phyloP scores from a whole-genome alignment of 805 yeast genomes.

The Hermanozyma aechmeae region DNA sequence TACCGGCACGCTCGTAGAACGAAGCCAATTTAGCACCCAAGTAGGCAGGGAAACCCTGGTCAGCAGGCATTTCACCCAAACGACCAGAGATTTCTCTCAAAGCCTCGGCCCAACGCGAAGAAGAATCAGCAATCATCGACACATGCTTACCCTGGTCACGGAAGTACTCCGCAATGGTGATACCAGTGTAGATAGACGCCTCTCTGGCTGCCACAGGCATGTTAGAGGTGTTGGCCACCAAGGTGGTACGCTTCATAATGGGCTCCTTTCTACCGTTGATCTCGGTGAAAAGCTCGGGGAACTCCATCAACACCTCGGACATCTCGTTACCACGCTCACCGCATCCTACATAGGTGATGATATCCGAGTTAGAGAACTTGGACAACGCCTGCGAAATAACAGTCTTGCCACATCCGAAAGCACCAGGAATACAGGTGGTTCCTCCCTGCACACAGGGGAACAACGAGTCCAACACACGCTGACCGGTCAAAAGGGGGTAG shows the following conservation, averaged over 20 bases:
- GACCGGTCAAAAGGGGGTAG: conserved; percentile 94
- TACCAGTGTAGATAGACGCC: conserved; percentile 98
- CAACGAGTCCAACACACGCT: conserved; percentile 94
- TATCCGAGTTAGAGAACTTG: conserved; percentile 95
- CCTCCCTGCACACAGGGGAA: conserved; percentile 99
- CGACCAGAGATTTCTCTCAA: conserved; percentile 99
- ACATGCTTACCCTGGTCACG: conserved; percentile 99
- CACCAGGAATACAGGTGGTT: conserved; percentile 99
- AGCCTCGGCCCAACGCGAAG: conserved; percentile 99
- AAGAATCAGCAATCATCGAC: conserved; percentile 99
- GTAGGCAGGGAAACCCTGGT: conserved; percentile 99
- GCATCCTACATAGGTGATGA: conserved; percentile 85
- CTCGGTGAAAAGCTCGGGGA: conserved; percentile 94
- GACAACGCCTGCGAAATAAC: conserved; percentile 97
- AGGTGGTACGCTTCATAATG: conserved; percentile 97
- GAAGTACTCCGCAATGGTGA: conserved; percentile 96
- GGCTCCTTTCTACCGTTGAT: conserved; percentile 92
- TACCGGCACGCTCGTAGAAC: conserved; percentile 99
- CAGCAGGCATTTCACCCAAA: conserved; percentile 99
- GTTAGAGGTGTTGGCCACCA: conserved; percentile 97
- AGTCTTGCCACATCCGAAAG: conserved; percentile 98
- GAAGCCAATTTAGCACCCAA: conserved; percentile 98
- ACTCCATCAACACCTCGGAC: conserved; percentile 99
- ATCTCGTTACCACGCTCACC: conserved; percentile 99
- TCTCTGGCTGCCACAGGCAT: conserved; percentile 99